Evolutionary conservation across 371 early-diverging fungal species (phyloP).

Genomic region (Mortierella sp.): DNA sequence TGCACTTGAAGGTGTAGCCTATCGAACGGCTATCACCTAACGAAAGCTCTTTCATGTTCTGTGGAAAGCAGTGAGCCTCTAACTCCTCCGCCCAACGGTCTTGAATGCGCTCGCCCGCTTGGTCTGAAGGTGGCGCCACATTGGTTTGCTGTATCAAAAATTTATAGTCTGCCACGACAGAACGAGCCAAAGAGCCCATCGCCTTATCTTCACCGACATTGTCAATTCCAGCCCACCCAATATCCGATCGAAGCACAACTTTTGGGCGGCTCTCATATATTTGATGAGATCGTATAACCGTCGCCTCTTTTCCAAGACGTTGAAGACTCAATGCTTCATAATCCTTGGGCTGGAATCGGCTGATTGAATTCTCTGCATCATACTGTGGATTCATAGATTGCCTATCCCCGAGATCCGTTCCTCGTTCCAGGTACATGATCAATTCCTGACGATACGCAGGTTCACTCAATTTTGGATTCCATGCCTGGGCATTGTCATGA

Average conservation of each 20-base stretch:
- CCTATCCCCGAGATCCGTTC: constrained; percentile 20
- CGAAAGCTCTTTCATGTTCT: constrained; percentile 40
- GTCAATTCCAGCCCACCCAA: constrained; percentile 54
- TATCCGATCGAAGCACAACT: constrained; percentile 29
- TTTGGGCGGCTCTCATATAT: constrained; percentile 18
- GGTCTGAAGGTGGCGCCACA: constrained; percentile 36
- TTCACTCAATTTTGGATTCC: constrained; percentile 35
- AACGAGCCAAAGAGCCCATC: constrained; percentile 57
- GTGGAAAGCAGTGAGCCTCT: constrained; percentile 57
- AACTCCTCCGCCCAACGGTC: constrained; percentile 49
- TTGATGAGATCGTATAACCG: constrained; percentile 5
- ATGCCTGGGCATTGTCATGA: constrained; percentile 39
- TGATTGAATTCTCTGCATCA: constrained; percentile 1
- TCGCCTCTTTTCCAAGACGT: constrained; percentile 4
- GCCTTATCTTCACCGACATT: constrained; percentile 49
- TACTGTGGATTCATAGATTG: constrained; percentile 4
- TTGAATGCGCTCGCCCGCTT: not conserved
- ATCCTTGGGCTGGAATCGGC: constrained; percentile 24
- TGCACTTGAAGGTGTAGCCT: constrained; percentile 68
- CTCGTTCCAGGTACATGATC: constrained; percentile 29
- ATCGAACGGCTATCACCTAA: constrained; percentile 55
- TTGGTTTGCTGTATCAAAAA: constrained; percentile 62
- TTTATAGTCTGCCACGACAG: constrained; percentile 67
- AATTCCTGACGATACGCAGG: constrained; percentile 21
- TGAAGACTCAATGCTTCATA: not conserved